Percentiles rank a stretch among this genome's conserved stretches.
Evolutionary conservation across 108 stramenopile species (phyloP).

Genomic region (Pseudonitzschia multistriata): DNA sequence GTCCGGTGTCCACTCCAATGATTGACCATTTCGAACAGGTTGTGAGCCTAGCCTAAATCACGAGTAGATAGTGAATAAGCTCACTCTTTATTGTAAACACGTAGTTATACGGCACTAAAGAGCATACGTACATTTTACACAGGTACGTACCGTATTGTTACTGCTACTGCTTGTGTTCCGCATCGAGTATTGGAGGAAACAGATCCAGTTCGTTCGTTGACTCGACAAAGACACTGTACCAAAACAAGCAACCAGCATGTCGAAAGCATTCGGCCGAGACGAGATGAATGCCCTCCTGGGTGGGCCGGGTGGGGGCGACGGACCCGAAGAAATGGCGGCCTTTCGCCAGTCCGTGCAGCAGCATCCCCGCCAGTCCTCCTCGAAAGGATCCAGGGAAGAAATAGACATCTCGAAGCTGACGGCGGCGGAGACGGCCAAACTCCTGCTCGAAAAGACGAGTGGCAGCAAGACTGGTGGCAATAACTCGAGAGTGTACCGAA

Average conservation of each 20-base stretch:
- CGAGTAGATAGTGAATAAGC: too few species aligned
- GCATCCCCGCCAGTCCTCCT: slow-evolving; percentile 11
- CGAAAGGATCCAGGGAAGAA: slow-evolving; percentile 13
- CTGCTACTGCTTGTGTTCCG: too few species aligned
- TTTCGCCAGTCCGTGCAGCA: slow-evolving; percentile 41
- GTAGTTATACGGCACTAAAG: too few species aligned
- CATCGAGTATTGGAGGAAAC: too few species aligned
- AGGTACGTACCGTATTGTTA: too few species aligned
- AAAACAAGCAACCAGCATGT: slow-evolving; percentile 27
- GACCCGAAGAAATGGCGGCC: slow-evolving; percentile 25
- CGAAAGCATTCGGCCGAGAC: slow-evolving; percentile 61
- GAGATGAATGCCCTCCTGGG: slow-evolving; percentile 77
- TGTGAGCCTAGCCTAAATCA: too few species aligned
- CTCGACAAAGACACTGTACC: too few species aligned
- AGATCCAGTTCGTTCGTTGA: too few species aligned
- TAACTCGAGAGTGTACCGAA: slow-evolving; percentile 16
- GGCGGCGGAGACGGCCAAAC: slow-evolving; percentile 66
- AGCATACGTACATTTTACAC: too few species aligned
- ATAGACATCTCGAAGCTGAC: slow-evolving; percentile 64
- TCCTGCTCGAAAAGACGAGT: slow-evolving; percentile 31
- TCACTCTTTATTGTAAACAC: too few species aligned
- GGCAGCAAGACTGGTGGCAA: slow-evolving; percentile 18
- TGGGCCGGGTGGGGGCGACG: slow-evolving; percentile 28
- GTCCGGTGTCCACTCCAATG: too few species aligned
- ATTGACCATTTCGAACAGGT: too few species aligned